phyloP scores from a whole-genome alignment of 208 protist genomes.

The Crithidia bombi region DNA sequence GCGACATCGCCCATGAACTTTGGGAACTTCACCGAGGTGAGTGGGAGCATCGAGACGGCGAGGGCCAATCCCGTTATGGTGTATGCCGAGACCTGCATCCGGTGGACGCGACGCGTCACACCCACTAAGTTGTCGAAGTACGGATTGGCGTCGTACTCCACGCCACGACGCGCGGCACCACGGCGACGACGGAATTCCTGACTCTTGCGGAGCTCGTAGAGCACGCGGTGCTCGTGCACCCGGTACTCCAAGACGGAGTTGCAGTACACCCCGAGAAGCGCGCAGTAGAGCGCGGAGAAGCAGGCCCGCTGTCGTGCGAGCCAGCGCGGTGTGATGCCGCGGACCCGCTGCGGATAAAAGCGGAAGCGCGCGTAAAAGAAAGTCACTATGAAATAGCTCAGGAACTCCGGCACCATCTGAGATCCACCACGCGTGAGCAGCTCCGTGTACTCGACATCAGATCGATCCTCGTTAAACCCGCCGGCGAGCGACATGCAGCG shows the following conservation, averaged over 20 bases:
- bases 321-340: conserved; percentile 81
- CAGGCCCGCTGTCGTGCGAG: conserved; percentile 76
- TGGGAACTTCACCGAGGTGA: conserved; percentile 79
- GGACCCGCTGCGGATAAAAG: conserved; percentile 75
- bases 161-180: conserved; percentile 52
- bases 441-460: conserved; percentile 89
- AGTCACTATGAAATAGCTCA: conserved; percentile 75
- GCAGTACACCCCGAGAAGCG: conserved; percentile 69
- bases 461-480: conserved; percentile 85
- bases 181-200: conserved; percentile 77
- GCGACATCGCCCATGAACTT: conserved; percentile 90
- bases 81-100: conserved; percentile 75
- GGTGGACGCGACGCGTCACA: conserved; percentile 78
- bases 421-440: conserved; percentile 68
- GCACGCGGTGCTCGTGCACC: conserved; percentile 71
- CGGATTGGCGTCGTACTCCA: conserved; percentile 64
- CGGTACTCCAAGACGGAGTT: conserved; percentile 82
- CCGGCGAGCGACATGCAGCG: conserved; percentile 87
- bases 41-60: conserved; percentile 63
- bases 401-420: conserved; percentile 76
- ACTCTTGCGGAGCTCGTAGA: conserved; percentile 81
- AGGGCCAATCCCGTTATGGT: conserved; percentile 51
- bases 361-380: conserved; percentile 87
- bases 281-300: conserved; percentile 77
- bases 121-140: conserved; percentile 84